Conservation (phyloP, 495 filamentous ascomycete genomes). For the Neurospora sp. region DNA sequence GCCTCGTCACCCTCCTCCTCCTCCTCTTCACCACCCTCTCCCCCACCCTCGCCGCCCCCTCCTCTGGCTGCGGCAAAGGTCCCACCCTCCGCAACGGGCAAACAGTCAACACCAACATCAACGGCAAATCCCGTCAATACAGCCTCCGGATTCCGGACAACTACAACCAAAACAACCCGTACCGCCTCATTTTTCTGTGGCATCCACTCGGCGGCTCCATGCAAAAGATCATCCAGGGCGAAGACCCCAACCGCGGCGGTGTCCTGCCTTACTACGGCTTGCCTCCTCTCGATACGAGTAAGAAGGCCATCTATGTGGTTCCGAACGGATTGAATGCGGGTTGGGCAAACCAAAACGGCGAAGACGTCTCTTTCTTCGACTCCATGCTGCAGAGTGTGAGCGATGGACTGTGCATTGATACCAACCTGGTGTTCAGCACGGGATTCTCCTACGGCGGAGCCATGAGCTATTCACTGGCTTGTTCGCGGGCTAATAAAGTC, state of each 20-base stretch:
- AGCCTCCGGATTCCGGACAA: constrained; percentile 29
- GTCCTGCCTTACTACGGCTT: constrained; percentile 33
- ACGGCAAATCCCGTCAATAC: constrained; percentile 24
- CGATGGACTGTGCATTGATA: constrained; percentile 34
- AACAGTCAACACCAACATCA: constrained; percentile 20
- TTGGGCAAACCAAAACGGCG: constrained; percentile 33
- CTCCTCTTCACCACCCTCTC: neutral
- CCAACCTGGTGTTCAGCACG: constrained; percentile 33
- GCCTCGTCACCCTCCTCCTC: neutral
- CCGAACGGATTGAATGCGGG: constrained; percentile 34
- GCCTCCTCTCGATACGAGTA: constrained; percentile 24
- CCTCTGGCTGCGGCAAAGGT: constrained; percentile 32
- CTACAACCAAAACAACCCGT: constrained; percentile 32
- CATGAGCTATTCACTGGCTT: constrained; percentile 39
- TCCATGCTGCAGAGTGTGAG: constrained; percentile 27
- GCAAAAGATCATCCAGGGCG: constrained; percentile 28
- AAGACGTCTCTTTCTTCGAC: constrained; percentile 36
- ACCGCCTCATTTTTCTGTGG: constrained; percentile 33
- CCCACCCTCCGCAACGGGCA: constrained; percentile 21
- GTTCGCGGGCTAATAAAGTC: constrained; percentile 28
- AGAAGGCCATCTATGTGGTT: constrained; percentile 30
- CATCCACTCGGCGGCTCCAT: constrained; percentile 32
- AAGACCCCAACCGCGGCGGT: constrained; percentile 20
- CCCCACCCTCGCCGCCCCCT: constrained; percentile 3
- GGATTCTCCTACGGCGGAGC: constrained; percentile 42